phyloP scores from a whole-genome alignment of 2,329 filamentous ascomycete genomes.

The Apiospora hydei region DNA sequence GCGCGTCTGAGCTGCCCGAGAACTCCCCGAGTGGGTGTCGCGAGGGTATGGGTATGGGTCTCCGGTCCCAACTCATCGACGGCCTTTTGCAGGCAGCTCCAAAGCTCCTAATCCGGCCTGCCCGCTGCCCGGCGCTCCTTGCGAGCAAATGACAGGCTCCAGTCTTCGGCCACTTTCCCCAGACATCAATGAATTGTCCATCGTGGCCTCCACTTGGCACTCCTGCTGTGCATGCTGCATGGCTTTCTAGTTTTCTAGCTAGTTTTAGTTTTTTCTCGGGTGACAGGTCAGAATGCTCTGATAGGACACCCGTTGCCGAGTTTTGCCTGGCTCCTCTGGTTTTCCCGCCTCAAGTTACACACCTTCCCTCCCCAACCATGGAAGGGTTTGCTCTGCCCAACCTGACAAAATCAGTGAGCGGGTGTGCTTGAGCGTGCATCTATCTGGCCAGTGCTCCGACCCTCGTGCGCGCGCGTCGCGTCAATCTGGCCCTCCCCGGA shows the following conservation, averaged over 20 bases:
- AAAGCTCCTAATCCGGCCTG: constrained; percentile 3
- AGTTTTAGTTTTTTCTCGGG: constrained; percentile 1
- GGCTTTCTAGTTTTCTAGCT: background rate
- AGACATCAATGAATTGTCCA: constrained; percentile 6
- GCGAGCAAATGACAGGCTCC: constrained; percentile 10
- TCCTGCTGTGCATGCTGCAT: background rate
- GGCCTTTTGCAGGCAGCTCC: constrained; percentile 9
- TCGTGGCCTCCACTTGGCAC: constrained; percentile 2
- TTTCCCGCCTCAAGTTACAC: background rate
- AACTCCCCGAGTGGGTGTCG: constrained; percentile 5
- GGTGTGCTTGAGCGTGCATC: no score
- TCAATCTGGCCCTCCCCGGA: background rate
- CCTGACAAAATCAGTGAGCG: background rate
- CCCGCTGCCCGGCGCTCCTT: constrained; percentile 5
- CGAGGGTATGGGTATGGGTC: background rate
- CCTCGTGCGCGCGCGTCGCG: background rate
- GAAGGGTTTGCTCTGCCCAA: background rate
- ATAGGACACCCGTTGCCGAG: constrained; percentile 5
- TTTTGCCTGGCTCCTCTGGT: background rate
- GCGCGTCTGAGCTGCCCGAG: constrained; percentile 10
- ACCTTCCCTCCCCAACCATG: background rate
- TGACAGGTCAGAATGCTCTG: constrained; percentile 16
- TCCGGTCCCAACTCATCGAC: constrained; percentile 3
- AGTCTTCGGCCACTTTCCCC: background rate
- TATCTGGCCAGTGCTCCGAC: background rate